Conservation (phyloP, 75 land plant genomes). For the Sequoiadendron giganteum region DNA sequence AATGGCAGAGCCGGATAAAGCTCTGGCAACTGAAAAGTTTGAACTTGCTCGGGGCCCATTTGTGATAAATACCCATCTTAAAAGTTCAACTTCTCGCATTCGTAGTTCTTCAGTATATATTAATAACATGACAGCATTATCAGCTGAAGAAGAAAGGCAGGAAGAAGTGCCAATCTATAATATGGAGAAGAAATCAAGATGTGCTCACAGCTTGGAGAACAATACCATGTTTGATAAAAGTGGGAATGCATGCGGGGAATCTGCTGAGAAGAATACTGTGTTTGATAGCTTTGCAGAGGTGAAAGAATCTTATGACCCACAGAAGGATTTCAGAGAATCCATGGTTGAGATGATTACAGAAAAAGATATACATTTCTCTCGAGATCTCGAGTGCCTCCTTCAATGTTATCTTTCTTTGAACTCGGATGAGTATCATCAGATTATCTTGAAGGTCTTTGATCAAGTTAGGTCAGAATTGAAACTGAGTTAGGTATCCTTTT, state of each 20-base stretch:
- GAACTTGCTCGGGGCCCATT: neutral
- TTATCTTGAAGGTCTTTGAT: constrained; percentile 63
- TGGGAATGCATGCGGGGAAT: neutral
- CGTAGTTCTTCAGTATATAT: neutral
- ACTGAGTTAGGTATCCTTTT: neutral
- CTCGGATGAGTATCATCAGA: constrained; percentile 63
- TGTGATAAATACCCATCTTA: neutral
- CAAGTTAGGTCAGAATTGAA: constrained; percentile 63
- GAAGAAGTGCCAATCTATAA: too few species aligned
- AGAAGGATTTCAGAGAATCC: constrained; percentile 71
- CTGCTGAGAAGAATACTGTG: neutral
- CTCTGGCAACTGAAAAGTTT: neutral
- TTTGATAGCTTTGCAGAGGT: constrained; percentile 69
- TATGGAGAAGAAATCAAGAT: neutral
- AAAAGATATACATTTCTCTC: constrained; percentile 37
- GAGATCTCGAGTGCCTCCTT: constrained; percentile 70
- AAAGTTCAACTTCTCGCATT: neutral
- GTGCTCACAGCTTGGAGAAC: neutral
- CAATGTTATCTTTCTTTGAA: constrained; percentile 79
- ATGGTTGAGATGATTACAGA: constrained; percentile 87
- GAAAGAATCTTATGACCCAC: constrained; percentile 58
- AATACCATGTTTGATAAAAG: neutral
- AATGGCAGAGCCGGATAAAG: neutral
- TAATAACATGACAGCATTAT: too few species aligned
- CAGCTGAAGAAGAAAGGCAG: too few species aligned